Percentiles rank a stretch among this genome's conserved stretches.
phyloP scores from a whole-genome alignment of 176 grass and related monocot species.

The Bromus sterilis region DNA sequence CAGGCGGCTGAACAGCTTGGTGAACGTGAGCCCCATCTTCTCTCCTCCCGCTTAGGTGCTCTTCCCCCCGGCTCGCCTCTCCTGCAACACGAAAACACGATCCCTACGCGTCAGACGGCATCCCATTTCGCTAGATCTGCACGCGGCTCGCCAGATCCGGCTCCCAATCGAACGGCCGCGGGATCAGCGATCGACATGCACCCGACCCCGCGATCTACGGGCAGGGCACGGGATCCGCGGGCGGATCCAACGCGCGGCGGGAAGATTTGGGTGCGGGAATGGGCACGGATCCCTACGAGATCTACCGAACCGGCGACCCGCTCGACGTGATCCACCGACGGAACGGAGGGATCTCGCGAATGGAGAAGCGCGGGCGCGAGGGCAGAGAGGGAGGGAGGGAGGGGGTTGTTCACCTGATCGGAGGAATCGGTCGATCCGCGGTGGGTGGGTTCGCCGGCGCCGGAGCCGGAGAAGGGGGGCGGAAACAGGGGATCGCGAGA shows the following conservation, averaged over 20 bases:
- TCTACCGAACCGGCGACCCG: not conserved
- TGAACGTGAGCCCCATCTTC: conserved; percentile 73
- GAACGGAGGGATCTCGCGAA: not conserved
- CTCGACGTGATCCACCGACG: not conserved
- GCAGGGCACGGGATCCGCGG: not conserved
- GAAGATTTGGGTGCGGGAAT: not conserved
- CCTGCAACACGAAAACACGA: conserved; percentile 10
- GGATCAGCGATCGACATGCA: not conserved
- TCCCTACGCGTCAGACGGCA: not conserved
- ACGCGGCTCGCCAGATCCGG: conserved; percentile 2
- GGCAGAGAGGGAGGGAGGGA: not conserved
- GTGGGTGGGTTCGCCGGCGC: conserved; percentile 20
- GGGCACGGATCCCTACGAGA: not conserved
- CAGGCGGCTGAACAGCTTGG: conserved; percentile 71
- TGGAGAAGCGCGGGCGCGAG: not conserved
- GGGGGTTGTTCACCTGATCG: not conserved
- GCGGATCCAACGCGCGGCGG: not conserved
- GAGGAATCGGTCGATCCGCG: not conserved
- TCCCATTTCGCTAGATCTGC: conserved; percentile 19
- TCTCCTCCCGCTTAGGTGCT: not conserved
- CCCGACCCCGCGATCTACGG: not conserved
- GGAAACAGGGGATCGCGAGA: conserved; percentile 3
- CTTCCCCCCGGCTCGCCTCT: not conserved
- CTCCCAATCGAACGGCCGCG: not conserved
- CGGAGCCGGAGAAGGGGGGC: conserved; percentile 14